Evolutionary conservation across 257 asterid genomes (phyloP), one percentile per base, ranked within the genome.

Genomic region (Thymus mandschuricus): DNA sequence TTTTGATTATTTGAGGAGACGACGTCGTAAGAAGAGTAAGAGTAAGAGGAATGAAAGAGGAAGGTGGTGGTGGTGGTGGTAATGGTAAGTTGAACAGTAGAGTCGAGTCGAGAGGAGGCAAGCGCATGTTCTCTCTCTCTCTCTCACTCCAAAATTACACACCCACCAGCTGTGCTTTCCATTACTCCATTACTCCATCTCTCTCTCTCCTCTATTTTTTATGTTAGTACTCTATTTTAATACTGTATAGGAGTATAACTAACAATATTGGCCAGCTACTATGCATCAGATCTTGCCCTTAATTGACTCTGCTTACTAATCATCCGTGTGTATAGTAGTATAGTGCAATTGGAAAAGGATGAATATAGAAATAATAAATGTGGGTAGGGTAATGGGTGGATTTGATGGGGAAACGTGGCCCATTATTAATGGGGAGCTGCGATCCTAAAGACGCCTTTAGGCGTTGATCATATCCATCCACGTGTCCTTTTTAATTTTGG

Each of bases 81-180:
- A 63, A 8, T 62, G 4, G 28, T 15, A 57, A 74, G 78, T 48
- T 64, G 52, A 56, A 57, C 58, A 31, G 46, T 27, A 44, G 71
- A 33, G 46, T 27, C 30, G 71, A 35, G 34, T 61, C 66, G 50
- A 40, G 69, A 68, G 64, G 70, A 60, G 74, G 79, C 79, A 80
- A 62, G 7, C 76, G 73, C 84, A 80, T 72, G 78, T 77, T 21
- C 21, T 21, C 21, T 21, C 21, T 21, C 21, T 77, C 77, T 5
- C 51, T 60, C 6, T 15, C 67, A 60, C 40, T 66, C 62, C 52
- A 43, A 31, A 50, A 29, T 35, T 30, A 54, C 77, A 2, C 68
- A 52, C 57, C 54, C 57, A 70, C 60, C 77, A 65, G 66, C 73
- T 66, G 69, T 56, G 44, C 45, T 50, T 15, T 12, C 56, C 67